phyloP scores from a whole-genome alignment of 352 stramenopile genomes.

The Phytophthora lateralis region DNA sequence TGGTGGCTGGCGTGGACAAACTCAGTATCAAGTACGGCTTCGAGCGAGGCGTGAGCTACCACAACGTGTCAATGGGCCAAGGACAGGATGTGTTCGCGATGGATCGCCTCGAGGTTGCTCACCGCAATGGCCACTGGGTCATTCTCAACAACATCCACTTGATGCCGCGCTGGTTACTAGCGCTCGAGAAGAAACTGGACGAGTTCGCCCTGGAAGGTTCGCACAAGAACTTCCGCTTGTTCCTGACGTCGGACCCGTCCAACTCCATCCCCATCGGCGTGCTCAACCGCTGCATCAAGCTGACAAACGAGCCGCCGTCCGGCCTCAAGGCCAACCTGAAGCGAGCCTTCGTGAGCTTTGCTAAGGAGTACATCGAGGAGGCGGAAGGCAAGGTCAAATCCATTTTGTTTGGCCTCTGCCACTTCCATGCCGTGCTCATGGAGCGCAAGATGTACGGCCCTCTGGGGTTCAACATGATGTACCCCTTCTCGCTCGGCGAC shows the following conservation, averaged over 20 bases:
- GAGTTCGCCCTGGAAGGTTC: constrained; percentile 94
- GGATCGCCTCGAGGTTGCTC: constrained; percentile 93
- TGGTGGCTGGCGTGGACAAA: constrained; percentile 95
- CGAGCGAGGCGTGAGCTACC: constrained; percentile 95
- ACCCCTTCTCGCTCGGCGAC: constrained; percentile 97
- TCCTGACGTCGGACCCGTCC: constrained; percentile 94
- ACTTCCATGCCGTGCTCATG: constrained; percentile 98
- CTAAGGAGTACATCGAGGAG: constrained; percentile 96
- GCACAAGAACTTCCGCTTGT: constrained; percentile 95
- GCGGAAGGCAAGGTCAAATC: constrained; percentile 95
- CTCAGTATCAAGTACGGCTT: constrained; percentile 96
- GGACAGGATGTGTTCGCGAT: constrained; percentile 96
- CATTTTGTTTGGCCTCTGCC: constrained; percentile 97
- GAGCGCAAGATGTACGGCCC: constrained; percentile 97
- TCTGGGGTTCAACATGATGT: constrained; percentile 99
- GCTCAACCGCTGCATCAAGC: constrained; percentile 96
- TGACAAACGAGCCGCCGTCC: constrained; percentile 96
- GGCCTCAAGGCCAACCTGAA: constrained; percentile 97
- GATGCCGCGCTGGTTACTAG: constrained; percentile 95
- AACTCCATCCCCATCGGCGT: constrained; percentile 95
- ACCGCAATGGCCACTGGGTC: constrained; percentile 97
- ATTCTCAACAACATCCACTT: constrained; percentile 99
- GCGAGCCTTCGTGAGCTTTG: constrained; percentile 96
- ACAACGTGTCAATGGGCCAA: constrained; percentile 98
- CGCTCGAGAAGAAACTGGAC: constrained; percentile 98